These are phyloP conservation scores for Hypoxylon sp. DNA, from an alignment of 2,329 filamentous ascomycete genomes.

Conservation along the genomic window DNA sequence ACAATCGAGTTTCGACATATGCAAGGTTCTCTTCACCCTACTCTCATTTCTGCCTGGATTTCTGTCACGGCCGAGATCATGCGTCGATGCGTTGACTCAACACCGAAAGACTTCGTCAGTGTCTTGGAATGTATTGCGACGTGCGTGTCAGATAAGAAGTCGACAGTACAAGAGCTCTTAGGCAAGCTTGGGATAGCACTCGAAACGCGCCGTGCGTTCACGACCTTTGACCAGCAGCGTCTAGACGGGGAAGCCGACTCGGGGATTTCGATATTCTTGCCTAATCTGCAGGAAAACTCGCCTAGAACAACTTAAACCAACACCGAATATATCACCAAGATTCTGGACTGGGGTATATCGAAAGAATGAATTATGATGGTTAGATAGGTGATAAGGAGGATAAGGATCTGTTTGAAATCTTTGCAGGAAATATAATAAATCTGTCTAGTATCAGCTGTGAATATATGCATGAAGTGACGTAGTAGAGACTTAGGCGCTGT, in stretches of 20 bases:
- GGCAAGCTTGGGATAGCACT: conserved; percentile 13
- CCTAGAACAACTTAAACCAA: neutral
- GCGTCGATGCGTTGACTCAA: conserved; percentile 30
- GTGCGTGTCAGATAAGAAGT: conserved; percentile 13
- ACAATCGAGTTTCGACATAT: conserved; percentile 42
- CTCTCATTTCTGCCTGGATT: conserved; percentile 34
- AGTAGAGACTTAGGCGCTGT: too few relatives aligned
- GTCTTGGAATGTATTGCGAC: conserved; percentile 12
- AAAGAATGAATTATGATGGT: neutral
- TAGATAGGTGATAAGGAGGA: neutral
- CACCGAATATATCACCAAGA: neutral
- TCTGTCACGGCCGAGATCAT: conserved; percentile 35
- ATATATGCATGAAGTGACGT: too few relatives aligned
- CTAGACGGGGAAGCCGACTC: conserved; percentile 38
- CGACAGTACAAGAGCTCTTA: conserved; percentile 18
- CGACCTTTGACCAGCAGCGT: conserved; percentile 17
- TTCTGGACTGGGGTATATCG: neutral
- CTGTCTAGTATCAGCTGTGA: neutral
- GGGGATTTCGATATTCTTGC: conserved; percentile 24
- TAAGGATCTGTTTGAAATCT: neutral
- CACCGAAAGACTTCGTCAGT: conserved; percentile 19
- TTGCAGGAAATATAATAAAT: neutral
- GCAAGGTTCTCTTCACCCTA: conserved; percentile 40
- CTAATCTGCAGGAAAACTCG: conserved; percentile 12
- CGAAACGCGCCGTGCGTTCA: conserved; percentile 19